phyloP scores from a whole-genome alignment of 371 early-diverging fungal genomes.

The Mucor racemosus region DNA sequence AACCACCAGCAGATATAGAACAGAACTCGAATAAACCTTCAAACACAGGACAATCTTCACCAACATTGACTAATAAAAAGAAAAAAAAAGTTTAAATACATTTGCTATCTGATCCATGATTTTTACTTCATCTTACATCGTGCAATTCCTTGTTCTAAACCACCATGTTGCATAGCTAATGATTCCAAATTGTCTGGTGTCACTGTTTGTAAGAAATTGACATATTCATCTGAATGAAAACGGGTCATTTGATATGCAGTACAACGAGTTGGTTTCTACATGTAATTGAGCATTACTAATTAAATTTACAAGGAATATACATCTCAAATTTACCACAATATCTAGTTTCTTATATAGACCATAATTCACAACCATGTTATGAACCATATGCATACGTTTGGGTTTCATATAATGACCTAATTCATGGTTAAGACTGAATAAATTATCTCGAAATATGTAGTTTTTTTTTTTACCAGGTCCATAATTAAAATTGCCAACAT shows the following conservation, averaged over 20 bases:
- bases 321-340: constrained; percentile 62
- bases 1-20: constrained; percentile 86
- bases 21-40: constrained; percentile 94
- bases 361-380: constrained; percentile 96
- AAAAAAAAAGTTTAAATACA: background rate
- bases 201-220: constrained; percentile 95
- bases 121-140: constrained; percentile 66
- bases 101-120: background rate
- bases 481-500: constrained; percentile 90
- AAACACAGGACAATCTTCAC: constrained; percentile 93
- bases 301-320: background rate
- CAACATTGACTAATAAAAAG: constrained; percentile 72
- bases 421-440: background rate
- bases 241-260: constrained; percentile 94
- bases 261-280: constrained; percentile 85
- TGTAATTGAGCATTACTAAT: background rate
- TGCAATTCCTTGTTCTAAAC: constrained; percentile 59
- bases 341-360: constrained; percentile 96
- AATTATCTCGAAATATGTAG: background rate
- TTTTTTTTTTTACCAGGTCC: constrained; percentile 65
- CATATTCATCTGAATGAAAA: constrained; percentile 99
- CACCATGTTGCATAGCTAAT: constrained; percentile 76
- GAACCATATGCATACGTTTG: constrained; percentile 97
- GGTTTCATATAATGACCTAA: constrained; percentile 99
- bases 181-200: constrained; percentile 92